Percentiles rank a stretch among this genome's conserved stretches.
phyloP scores from a whole-genome alignment of 1,284 basidiomycete genomes.

The Leccinum fallax region DNA sequence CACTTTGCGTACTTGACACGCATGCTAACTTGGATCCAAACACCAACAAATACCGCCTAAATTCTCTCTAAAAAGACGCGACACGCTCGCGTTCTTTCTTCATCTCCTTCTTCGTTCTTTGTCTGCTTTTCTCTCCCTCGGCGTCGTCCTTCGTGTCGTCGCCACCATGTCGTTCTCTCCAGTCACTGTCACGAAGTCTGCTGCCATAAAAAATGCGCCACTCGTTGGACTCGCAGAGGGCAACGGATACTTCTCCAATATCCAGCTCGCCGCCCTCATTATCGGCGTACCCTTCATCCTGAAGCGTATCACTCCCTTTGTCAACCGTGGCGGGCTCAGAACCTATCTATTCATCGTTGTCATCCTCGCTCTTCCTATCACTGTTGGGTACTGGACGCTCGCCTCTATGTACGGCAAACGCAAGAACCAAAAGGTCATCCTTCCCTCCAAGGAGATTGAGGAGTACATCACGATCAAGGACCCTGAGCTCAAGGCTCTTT shows the following conservation, averaged over 20 bases:
- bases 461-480: slow-evolving; percentile 94
- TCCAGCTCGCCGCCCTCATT: slow-evolving; percentile 77
- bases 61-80: slow-evolving; percentile 24
- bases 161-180: slow-evolving; percentile 47
- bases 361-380: slow-evolving; percentile 76
- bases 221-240: slow-evolving; percentile 85
- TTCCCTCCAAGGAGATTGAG: slow-evolving; percentile 87
- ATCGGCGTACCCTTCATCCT: slow-evolving; percentile 80
- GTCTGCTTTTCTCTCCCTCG: not conserved
- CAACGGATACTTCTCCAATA: slow-evolving; percentile 81
- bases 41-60: slow-evolving; percentile 23
- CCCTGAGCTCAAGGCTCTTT: slow-evolving; percentile 75
- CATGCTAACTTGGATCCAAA: slow-evolving; percentile 19
- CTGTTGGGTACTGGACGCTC: slow-evolving; percentile 89
- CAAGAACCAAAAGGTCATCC: slow-evolving; percentile 83
- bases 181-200: slow-evolving; percentile 59
- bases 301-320: slow-evolving; percentile 76
- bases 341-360: slow-evolving; percentile 84
- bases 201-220: slow-evolving; percentile 83
- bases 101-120: slow-evolving; percentile 24
- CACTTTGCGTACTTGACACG: not conserved
- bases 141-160: slow-evolving; percentile 12
- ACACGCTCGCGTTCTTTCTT: not conserved
- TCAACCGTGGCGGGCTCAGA: slow-evolving; percentile 78
- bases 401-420: slow-evolving; percentile 84